Conservation (phyloP, 768 basidiomycete genomes). For the Leccinum broughii region DNA sequence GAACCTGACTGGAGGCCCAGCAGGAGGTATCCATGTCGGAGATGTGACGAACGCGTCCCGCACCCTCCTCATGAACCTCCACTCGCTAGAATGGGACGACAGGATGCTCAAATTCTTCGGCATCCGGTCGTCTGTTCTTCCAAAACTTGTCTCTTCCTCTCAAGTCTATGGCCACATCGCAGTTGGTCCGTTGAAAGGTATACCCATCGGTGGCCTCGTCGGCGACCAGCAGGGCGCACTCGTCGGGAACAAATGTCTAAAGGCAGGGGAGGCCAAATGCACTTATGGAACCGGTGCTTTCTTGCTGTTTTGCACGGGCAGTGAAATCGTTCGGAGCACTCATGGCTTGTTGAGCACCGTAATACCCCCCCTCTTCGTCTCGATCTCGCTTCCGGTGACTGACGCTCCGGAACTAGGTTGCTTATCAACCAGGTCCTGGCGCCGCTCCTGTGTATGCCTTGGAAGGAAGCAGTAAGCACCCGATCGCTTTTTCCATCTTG, state of each 20-base stretch:
- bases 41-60: conserved; percentile 97
- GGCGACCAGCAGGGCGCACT: conserved; percentile 99
- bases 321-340: conserved; percentile 77
- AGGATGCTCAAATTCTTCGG: conserved; percentile 86
- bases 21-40: conserved; percentile 74
- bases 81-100: conserved; percentile 80
- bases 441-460: conserved; percentile 87
- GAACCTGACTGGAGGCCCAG: conserved; percentile 82
- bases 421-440: conserved; percentile 81
- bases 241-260: conserved; percentile 93
- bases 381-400: not conserved
- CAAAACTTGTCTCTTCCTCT: conserved; percentile 85
- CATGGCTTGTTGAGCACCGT: conserved; percentile 92
- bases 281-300: conserved; percentile 99
- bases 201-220: conserved; percentile 88
- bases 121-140: conserved; percentile 74
- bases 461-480: conserved; percentile 85
- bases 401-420: conserved; percentile 52
- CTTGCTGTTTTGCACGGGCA: conserved; percentile 91
- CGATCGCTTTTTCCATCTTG: not conserved
- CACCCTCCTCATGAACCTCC: conserved; percentile 86
- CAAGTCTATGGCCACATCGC: conserved; percentile 86
- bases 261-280: conserved; percentile 93
- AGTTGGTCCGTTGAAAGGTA: conserved; percentile 64
- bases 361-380: conserved; percentile 16